Evolutionary conservation across 805 yeast genomes (phyloP).

Genomic region (Candida nemodendra): DNA sequence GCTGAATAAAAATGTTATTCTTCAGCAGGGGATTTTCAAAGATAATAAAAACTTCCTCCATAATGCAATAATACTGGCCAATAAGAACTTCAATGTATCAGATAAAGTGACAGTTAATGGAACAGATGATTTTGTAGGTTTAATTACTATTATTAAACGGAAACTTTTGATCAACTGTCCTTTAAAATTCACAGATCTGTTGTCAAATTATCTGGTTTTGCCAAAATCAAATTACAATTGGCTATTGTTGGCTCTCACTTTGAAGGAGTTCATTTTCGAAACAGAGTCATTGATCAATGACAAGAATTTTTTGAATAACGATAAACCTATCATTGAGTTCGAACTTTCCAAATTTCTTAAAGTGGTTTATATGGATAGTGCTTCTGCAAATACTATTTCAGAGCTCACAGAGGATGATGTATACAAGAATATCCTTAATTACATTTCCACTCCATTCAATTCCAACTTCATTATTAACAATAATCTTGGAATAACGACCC

Average conservation of each 20-base stretch:
- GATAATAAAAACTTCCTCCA: conserved; percentile 45
- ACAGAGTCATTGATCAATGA: conserved; percentile 25
- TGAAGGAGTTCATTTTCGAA: conserved; percentile 42
- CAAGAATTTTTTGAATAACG: conserved; percentile 20
- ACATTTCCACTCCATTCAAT: conserved; percentile 24
- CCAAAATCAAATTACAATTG: conserved; percentile 43
- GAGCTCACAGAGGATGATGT: conserved; percentile 20
- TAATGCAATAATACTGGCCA: conserved; percentile 51
- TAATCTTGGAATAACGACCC: conserved; percentile 49
- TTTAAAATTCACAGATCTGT: conserved; percentile 44
- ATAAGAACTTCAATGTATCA: conserved; percentile 38
- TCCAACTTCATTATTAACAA: conserved; percentile 40
- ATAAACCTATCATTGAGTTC: conserved; percentile 27
- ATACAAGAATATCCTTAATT: conserved; percentile 21
- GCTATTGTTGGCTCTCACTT: conserved; percentile 43
- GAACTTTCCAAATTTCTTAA: conserved; percentile 19
- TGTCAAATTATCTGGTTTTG: conserved; percentile 45
- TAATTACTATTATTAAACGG: conserved; percentile 46
- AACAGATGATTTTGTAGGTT: conserved; percentile 26
- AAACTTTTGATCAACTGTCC: conserved; percentile 52
- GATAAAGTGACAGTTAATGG: conserved; percentile 22
- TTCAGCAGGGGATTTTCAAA: conserved; percentile 28
- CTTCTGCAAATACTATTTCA: conserved; percentile 4
- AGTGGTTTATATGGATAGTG: conserved; percentile 18
- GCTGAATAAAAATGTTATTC: conserved; percentile 19